phyloP scores from a whole-genome alignment of 2,329 filamentous ascomycete species.

The Acephala macrosclerotiorum region DNA sequence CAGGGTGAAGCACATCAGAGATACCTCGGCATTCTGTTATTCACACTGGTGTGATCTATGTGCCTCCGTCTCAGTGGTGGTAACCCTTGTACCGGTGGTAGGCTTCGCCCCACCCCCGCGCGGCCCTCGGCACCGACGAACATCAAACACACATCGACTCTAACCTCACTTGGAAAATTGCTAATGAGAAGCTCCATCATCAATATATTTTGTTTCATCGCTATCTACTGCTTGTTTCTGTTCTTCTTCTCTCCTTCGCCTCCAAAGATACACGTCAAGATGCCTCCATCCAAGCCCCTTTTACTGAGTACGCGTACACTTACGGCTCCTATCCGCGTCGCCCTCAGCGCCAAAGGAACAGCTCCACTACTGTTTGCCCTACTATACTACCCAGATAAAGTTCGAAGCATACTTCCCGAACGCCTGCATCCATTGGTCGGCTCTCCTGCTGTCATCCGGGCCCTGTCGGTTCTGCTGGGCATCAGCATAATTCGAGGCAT shows the following conservation, averaged over 20 bases:
- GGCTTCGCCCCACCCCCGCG: not conserved
- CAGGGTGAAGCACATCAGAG: not conserved
- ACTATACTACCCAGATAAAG: constrained; percentile 36
- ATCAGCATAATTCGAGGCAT: constrained; percentile 57
- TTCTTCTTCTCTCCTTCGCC: not conserved
- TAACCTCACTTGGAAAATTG: not conserved
- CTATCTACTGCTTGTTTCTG: not conserved
- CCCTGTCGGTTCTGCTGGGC: constrained; percentile 49
- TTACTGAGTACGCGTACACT: constrained; percentile 16
- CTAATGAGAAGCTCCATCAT: not conserved
- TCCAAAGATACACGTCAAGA: not conserved
- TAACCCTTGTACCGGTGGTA: not conserved
- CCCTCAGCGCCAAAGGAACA: constrained; percentile 32
- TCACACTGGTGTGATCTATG: not conserved
- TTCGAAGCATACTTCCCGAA: constrained; percentile 33
- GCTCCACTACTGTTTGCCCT: constrained; percentile 35
- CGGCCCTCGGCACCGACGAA: not conserved
- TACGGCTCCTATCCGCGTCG: constrained; percentile 18
- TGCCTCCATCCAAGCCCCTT: constrained; percentile 12
- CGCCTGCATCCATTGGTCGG: constrained; percentile 28
- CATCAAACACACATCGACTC: not conserved
- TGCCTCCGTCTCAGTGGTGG: not conserved
- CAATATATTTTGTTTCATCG: not conserved
- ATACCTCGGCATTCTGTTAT: not conserved
- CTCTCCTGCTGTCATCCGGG: constrained; percentile 29